Base-by-base conservation (phyloP, 129 eudicot genomes). In the Calendula officinalis region DNA sequence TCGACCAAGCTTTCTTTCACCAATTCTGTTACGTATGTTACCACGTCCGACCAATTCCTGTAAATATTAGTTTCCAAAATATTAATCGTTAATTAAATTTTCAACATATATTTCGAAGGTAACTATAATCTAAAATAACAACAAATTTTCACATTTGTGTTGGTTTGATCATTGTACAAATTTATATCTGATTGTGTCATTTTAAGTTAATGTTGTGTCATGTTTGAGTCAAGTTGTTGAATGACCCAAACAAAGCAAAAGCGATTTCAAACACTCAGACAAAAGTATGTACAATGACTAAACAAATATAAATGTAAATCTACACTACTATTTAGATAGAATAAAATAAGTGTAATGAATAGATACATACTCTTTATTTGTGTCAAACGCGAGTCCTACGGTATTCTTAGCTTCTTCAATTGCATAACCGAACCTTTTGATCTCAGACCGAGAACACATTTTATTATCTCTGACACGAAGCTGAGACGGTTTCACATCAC, bases 41-140 rank as follows among this genome's bases (percentile, higher is more conserved):
- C 85, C 69, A 75, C 87, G 35, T 87, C 95, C 14, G 90, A 70
- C 95, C 90, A 87, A 67, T 87, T 86, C 77, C 95, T 86, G 71
- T 41, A 40, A 37, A 37, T 11, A 11, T 39, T 66, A 11, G 13
- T 40, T 7, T 7, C n/a, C 55, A 16, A 45, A 8, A 35, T 42
- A 53, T 16, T 37, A 32, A 42, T 6, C 3, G 3, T 8, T 60
- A 17, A 22, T 22, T 22, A 2, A 0, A 35, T 1, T 11, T 73
- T 4, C 16, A 13, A 30, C 34, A 55, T 4, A 13, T 13, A 1
- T 2, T 1, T 4, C 2, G 34, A 8, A 58, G 10, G 30, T 22
- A 22, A 22, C 2, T 22, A 2, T 22, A 22, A 22, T 22, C 2
- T 0, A 22, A 22, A 22, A 22, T 22, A 22, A 22, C n/a, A 22